These are phyloP conservation scores for Babesia gibsoni DNA, from an alignment of 169 alveolate species.

Conservation along the genomic window DNA sequence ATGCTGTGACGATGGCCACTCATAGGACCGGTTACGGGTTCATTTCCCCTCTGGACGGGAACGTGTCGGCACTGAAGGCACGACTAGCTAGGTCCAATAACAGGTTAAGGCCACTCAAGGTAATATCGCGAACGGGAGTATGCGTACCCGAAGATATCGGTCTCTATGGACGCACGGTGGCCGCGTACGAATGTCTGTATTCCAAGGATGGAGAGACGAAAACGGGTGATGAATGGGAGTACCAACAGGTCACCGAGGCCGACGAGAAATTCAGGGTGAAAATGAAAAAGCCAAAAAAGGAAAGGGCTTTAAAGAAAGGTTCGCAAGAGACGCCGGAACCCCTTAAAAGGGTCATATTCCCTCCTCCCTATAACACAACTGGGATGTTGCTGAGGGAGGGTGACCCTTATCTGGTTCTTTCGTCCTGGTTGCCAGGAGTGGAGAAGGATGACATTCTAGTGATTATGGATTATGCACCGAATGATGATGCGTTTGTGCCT, in stretches of 20 bases:
- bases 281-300: constrained; percentile 32
- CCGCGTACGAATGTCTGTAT: constrained; percentile 56
- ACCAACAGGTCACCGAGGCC: constrained; percentile 27
- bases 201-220: constrained; percentile 57
- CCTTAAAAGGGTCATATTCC: constrained; percentile 36
- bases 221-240: constrained; percentile 68
- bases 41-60: background rate
- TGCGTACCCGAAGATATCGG: constrained; percentile 67
- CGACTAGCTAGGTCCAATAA: background rate
- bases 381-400: constrained; percentile 65
- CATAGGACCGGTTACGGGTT: too few species aligned
- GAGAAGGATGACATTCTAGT: constrained; percentile 38
- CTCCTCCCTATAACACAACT: constrained; percentile 56
- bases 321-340: constrained; percentile 12
- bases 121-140: constrained; percentile 51
- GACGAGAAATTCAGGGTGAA: background rate
- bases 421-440: constrained; percentile 60
- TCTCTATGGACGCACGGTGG: constrained; percentile 45
- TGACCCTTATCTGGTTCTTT: constrained; percentile 34
- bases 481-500: background rate
- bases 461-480: constrained; percentile 28
- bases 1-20: too few species aligned
- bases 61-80: background rate
- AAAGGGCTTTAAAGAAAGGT: background rate
- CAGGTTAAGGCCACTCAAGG: constrained; percentile 13